A percentile compares a stretch with the other conserved stretches of the same genome.
Evolutionary conservation across 2,329 filamentous ascomycete species (phyloP).

Genomic region (Rhynchosporium agropyri): DNA sequence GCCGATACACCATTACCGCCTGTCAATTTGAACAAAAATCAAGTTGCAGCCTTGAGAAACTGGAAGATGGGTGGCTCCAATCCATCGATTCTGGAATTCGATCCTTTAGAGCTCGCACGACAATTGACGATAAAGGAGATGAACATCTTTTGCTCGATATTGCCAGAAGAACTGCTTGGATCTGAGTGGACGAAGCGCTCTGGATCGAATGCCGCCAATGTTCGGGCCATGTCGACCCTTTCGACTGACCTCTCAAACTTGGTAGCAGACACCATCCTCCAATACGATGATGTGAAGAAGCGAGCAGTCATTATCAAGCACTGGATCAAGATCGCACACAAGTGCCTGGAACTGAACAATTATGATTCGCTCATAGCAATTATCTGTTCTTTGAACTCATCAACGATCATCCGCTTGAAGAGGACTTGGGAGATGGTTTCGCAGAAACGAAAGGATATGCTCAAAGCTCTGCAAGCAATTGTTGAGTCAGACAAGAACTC

Average conservation of each 20-base stretch:
- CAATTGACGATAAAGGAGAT: slow-evolving; percentile 94
- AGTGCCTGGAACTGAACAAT: slow-evolving; percentile 87
- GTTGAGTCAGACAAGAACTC: slow-evolving; percentile 92
- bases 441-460: slow-evolving; percentile 75
- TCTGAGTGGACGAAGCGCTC: slow-evolving; percentile 93
- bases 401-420: slow-evolving; percentile 83
- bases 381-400: slow-evolving; percentile 89
- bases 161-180: slow-evolving; percentile 87
- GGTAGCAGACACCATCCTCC: slow-evolving; percentile 89
- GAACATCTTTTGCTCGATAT: slow-evolving; percentile 85
- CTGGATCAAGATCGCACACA: slow-evolving; percentile 93
- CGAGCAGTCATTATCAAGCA: slow-evolving; percentile 90
- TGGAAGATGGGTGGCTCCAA: slow-evolving; percentile 73
- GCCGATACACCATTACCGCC: slow-evolving; percentile 72
- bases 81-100: slow-evolving; percentile 85
- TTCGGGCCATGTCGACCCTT: slow-evolving; percentile 89
- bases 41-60: slow-evolving; percentile 69
- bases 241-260: slow-evolving; percentile 92
- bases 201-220: slow-evolving; percentile 78
- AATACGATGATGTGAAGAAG: slow-evolving; percentile 89
- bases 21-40: slow-evolving; percentile 73
- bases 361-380: slow-evolving; percentile 98
- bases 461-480: slow-evolving; percentile 79
- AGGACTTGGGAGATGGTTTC: slow-evolving; percentile 92
- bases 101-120: slow-evolving; percentile 85